Evolutionary conservation across 106 monocot genomes (phyloP).

Genomic region (Acorus gramineus): DNA sequence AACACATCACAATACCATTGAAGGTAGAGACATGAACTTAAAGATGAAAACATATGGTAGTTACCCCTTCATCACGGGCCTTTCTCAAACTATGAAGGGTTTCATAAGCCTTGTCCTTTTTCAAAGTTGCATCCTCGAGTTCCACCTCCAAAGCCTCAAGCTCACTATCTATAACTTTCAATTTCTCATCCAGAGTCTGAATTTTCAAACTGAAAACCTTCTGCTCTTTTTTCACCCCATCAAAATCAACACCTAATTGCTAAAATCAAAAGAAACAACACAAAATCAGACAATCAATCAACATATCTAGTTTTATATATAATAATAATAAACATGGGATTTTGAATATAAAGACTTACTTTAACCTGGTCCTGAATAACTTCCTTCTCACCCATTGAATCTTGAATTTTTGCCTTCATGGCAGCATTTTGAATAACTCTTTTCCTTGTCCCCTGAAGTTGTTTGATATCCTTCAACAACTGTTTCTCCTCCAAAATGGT

Average conservation of each 20-base stretch:
- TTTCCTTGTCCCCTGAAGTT: slow-evolving; percentile 76
- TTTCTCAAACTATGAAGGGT: slow-evolving; percentile 33
- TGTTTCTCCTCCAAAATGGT: slow-evolving; percentile 78
- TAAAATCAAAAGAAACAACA: slow-evolving; percentile 9
- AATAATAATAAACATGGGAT: background rate
- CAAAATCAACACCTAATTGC: slow-evolving; percentile 65
- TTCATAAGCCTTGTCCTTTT: slow-evolving; percentile 60
- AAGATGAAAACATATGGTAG: too few species aligned
- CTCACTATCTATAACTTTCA: slow-evolving; percentile 39
- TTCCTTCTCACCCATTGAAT: slow-evolving; percentile 49
- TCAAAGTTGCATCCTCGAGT: slow-evolving; percentile 25
- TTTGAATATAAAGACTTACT: slow-evolving; percentile 30
- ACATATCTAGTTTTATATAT: background rate
- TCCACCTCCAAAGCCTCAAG: slow-evolving; percentile 51
- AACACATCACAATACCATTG: too few species aligned
- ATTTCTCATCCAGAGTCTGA: slow-evolving; percentile 50
- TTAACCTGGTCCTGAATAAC: slow-evolving; percentile 73
- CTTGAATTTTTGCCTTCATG: slow-evolving; percentile 55
- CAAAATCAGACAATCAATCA: background rate
- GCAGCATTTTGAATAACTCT: slow-evolving; percentile 67
- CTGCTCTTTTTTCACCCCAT: slow-evolving; percentile 68
- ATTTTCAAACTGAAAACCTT: slow-evolving; percentile 50
- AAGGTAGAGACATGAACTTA: too few species aligned
- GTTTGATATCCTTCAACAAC: slow-evolving; percentile 78
- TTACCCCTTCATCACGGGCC: slow-evolving; percentile 54